Evolutionary conservation across 352 stramenopile genomes (phyloP).

Genomic region (Globisporangium emineosum): DNA sequence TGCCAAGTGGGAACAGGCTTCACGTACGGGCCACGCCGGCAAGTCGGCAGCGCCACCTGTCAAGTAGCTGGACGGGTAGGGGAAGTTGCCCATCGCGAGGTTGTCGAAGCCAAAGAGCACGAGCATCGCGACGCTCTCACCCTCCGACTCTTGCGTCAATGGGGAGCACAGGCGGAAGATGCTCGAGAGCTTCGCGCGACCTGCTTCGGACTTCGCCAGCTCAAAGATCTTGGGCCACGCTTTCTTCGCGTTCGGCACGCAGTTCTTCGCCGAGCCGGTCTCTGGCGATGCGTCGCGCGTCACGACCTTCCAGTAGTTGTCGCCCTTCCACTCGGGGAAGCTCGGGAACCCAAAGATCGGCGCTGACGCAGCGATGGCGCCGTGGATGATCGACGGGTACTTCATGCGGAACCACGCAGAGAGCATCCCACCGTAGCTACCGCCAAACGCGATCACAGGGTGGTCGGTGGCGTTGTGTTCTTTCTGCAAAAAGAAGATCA

Average conservation of each 20-base stretch:
- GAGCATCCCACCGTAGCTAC: constrained; percentile 96
- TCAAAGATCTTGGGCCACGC: constrained; percentile 78
- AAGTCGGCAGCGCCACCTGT: constrained; percentile 67
- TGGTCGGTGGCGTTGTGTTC: constrained; percentile 68
- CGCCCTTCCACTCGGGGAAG: constrained; percentile 54
- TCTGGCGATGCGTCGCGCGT: constrained; percentile 66
- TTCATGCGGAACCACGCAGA: constrained; percentile 94
- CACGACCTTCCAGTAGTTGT: constrained; percentile 85
- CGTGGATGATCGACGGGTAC: constrained; percentile 90
- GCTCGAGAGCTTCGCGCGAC: constrained; percentile 45
- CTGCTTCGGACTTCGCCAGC: constrained; percentile 54
- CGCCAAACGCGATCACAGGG: constrained; percentile 93
- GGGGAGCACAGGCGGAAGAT: constrained; percentile 74
- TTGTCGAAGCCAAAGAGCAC: constrained; percentile 89
- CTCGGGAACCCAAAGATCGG: constrained; percentile 90
- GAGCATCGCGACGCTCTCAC: constrained; percentile 66
- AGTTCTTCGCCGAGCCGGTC: constrained; percentile 70
- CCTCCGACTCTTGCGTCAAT: constrained; percentile 37
- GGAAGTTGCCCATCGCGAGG: constrained; percentile 95
- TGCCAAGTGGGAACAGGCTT: constrained; percentile 77
- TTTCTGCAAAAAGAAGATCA: constrained; percentile 85
- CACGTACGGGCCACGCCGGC: constrained; percentile 91
- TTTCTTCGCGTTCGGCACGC: constrained; percentile 79
- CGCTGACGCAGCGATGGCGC: constrained; percentile 92
- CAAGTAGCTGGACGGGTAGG: constrained; percentile 94